Conservation (phyloP, 176 grass and related monocot species). For the Rhynchospora breviuscula region DNA sequence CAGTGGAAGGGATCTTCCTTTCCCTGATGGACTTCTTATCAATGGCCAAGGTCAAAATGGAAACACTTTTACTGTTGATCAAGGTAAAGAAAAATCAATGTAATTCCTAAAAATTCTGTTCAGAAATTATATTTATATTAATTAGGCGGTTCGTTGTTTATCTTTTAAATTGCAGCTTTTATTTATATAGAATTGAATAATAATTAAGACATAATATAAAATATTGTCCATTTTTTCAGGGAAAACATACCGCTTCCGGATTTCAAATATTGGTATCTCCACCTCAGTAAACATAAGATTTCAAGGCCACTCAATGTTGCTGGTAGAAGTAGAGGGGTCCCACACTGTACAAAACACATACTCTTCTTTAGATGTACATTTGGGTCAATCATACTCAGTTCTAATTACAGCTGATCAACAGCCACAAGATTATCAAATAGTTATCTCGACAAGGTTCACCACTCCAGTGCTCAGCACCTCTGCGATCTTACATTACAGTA, state of each 20-base stretch:
- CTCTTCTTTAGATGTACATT: conserved; percentile 69
- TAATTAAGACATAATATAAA: neutral
- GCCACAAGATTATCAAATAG: conserved; percentile 65
- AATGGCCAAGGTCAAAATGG: conserved; percentile 69
- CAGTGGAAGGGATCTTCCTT: conserved; percentile 58
- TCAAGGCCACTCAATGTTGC: conserved; percentile 71
- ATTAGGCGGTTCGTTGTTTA: neutral
- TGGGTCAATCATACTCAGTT: conserved; percentile 93
- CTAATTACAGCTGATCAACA: conserved; percentile 70
- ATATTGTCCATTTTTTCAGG: conserved; percentile 33
- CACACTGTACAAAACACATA: conserved; percentile 77
- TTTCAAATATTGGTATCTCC: conserved; percentile 79
- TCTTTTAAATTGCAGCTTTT: neutral
- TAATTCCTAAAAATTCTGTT: too few relatives aligned
- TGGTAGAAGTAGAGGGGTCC: conserved; percentile 96
- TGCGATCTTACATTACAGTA: conserved; percentile 73
- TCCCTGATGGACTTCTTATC: conserved; percentile 77
- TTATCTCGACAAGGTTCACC: conserved; percentile 75
- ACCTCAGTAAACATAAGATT: conserved; percentile 87
- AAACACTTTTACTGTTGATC: conserved; percentile 73
- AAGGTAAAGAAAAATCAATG: conserved; percentile 47
- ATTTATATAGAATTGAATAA: neutral
- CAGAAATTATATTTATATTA: neutral
- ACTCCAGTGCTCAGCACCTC: conserved; percentile 49
- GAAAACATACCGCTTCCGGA: conserved; percentile 86